A percentile compares a stretch with the other conserved stretches of the same genome.
Conservation (phyloP, 305 asterid genomes). For the Fraxinus floribunda region DNA sequence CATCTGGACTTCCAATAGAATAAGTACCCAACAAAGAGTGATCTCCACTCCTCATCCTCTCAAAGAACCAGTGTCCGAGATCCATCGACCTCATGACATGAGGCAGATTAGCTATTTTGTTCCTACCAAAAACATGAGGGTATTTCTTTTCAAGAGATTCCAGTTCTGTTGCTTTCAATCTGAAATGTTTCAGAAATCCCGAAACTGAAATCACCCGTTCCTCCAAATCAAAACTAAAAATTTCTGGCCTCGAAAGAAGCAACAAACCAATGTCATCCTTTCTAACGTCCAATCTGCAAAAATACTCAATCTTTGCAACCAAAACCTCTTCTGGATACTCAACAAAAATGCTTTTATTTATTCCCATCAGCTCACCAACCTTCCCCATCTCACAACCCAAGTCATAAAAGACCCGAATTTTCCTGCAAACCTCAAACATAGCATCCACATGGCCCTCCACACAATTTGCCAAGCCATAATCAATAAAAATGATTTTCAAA, state of each 20-base stretch:
- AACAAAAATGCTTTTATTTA: slow-evolving; percentile 38
- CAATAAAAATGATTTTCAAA: slow-evolving; percentile 48
- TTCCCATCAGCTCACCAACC: slow-evolving; percentile 52
- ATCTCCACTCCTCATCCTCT: slow-evolving; percentile 44
- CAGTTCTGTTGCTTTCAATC: slow-evolving; percentile 32
- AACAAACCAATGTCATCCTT: slow-evolving; percentile 46
- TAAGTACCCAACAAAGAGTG: slow-evolving; percentile 39
- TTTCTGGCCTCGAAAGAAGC: slow-evolving; percentile 53
- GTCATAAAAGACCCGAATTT: slow-evolving; percentile 48
- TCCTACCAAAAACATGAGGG: slow-evolving; percentile 65
- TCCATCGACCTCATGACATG: slow-evolving; percentile 49
- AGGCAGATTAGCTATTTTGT: slow-evolving; percentile 52
- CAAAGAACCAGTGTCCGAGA: slow-evolving; percentile 63
- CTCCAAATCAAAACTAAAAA: slow-evolving; percentile 41
- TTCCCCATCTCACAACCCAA: slow-evolving; percentile 57
- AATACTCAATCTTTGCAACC: slow-evolving; percentile 45
- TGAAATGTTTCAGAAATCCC: slow-evolving; percentile 50
- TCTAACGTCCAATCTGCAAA: slow-evolving; percentile 39
- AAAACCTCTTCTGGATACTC: slow-evolving; percentile 51
- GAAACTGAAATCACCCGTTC: slow-evolving; percentile 44
- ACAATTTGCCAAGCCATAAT: slow-evolving; percentile 39
- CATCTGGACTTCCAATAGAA: slow-evolving; percentile 24
- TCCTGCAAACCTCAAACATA: slow-evolving; percentile 48
- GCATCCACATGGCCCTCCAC: slow-evolving; percentile 49
- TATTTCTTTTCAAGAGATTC: slow-evolving; percentile 39